A percentile compares a stretch with the other conserved stretches of the same genome.
phyloP scores from a whole-genome alignment of 2,329 filamentous ascomycete species.

The Aspergillus sp. region DNA sequence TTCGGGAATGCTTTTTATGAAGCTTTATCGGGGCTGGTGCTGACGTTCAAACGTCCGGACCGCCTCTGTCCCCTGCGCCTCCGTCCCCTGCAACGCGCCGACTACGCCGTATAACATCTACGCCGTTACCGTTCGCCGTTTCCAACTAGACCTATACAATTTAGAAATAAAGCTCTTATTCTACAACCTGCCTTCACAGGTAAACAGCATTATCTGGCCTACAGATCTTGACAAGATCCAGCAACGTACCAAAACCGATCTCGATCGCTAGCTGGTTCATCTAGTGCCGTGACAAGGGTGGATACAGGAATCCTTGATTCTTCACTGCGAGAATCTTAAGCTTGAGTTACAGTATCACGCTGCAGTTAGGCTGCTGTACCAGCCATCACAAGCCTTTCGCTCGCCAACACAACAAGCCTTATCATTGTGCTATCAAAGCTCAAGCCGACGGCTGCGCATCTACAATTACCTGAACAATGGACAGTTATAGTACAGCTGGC shows the following conservation, averaged over 20 bases:
- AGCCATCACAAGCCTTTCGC: constrained; percentile 31
- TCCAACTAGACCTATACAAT: constrained; percentile 18
- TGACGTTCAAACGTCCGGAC: not conserved
- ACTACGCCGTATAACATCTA: not conserved
- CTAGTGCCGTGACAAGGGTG: not conserved
- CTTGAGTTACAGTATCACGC: constrained; percentile 28
- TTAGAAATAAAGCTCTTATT: constrained; percentile 23
- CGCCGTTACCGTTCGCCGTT: constrained; percentile 21
- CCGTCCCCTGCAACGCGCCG: not conserved
- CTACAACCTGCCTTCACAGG: constrained; percentile 18
- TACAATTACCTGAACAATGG: constrained; percentile 28
- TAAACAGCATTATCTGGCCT: constrained; percentile 14
- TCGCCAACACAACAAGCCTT: constrained; percentile 24
- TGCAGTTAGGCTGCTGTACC: constrained; percentile 28
- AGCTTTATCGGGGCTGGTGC: constrained; percentile 16
- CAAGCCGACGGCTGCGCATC: constrained; percentile 18
- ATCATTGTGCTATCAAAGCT: constrained; percentile 24
- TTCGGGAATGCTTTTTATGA: constrained; percentile 31
- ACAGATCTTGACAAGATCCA: constrained; percentile 12
- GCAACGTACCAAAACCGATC: constrained; percentile 11
- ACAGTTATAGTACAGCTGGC: constrained; percentile 28
- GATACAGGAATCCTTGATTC: constrained; percentile 2
- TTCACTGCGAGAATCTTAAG: constrained; percentile 16
- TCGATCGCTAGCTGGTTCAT: constrained; percentile 13
- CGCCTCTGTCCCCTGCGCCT: not conserved